Conservation (phyloP, 2,329 filamentous ascomycete species). For the Microcyclospora tardicrescens region DNA sequence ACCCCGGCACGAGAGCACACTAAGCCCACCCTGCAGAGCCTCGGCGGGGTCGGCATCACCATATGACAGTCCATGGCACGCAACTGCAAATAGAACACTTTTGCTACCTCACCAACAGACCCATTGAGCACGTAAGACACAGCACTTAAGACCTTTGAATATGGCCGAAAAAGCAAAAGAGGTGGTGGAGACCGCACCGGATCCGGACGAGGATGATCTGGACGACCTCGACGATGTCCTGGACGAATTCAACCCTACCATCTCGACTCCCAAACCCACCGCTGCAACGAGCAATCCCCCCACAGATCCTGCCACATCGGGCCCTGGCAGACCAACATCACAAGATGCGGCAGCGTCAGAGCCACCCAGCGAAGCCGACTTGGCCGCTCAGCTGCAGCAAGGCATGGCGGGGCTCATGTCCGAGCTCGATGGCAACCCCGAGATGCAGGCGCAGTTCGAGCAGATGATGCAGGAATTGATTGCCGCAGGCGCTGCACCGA, state of each 20-base stretch:
- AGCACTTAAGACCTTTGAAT: slow-evolving; percentile 2
- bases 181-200: slow-evolving; percentile 38
- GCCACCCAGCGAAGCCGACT: slow-evolving; percentile 50
- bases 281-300: slow-evolving; percentile 15
- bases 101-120: no score
- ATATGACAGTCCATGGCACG: no score
- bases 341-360: slow-evolving; percentile 11
- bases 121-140: background rate
- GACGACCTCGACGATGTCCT: slow-evolving; percentile 90
- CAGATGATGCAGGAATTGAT: slow-evolving; percentile 35
- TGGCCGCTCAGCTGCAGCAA: slow-evolving; percentile 73
- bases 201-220: slow-evolving; percentile 84
- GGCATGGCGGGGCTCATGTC: slow-evolving; percentile 78
- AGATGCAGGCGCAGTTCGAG: slow-evolving; percentile 69
- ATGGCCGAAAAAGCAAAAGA: slow-evolving; percentile 19
- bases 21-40: no score
- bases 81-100: no score
- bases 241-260: slow-evolving; percentile 64
- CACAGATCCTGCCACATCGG: slow-evolving; percentile 26
- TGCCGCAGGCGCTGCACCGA: slow-evolving; percentile 34
- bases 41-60: no score
- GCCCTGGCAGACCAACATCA: slow-evolving; percentile 24
- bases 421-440: slow-evolving; percentile 47
- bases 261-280: slow-evolving; percentile 25
- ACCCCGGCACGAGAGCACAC: no score